Evolutionary conservation across 139 green algal genomes (phyloP), one percentile per base, ranked within the genome.

Genomic region (Mychonastes homosphaera): DNA sequence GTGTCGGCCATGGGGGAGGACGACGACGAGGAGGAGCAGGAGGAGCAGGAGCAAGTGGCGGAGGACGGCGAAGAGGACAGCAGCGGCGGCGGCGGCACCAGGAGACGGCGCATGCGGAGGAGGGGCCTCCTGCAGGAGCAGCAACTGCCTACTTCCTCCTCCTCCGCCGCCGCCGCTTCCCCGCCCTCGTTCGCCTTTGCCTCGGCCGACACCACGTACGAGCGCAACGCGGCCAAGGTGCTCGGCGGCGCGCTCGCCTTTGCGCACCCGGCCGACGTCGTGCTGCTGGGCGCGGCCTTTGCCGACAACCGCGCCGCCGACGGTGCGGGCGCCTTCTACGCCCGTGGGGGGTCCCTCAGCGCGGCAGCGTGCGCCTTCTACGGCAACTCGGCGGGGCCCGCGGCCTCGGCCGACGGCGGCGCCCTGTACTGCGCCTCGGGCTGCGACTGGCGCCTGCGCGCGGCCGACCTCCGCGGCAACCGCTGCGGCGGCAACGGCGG

Each of bases 321-420:
- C 13, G 61, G 50, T 28, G 61, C 61, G 26, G 61, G 61, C 13
- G 61, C 61, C 39, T 12, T 67, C 29, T 67, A 67, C 33, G 51
- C 28, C 2, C 29, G 30, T 8, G 38, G 38, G n/a, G 29, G 34
- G 6, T 32, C 55, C 51, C 24, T 67, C 6, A 60, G 16, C 4
- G 41, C 28, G 2, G 46, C 38, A 29, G 33, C 4, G 4, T 50
- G 48, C 21, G 39, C 15, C 13, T 67, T 67, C 21, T 6, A 23
- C 21, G 24, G 34, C 51, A 67, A 67, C 32, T 46, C 21, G 4
- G 61, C 61, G 26, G 38, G 6, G 5, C 51, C 40, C n/a, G n/a
- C n/a, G n/a, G n/a, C n/a, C n/a, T n/a, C n/a, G n/a, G n/a, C n/a
- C 12, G 51, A 67, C 32, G 61, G 61, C 6, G 61, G 61, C 6